phyloP scores from a whole-genome alignment of 1,139 yeast species.

The Diutina scorzettiae region DNA sequence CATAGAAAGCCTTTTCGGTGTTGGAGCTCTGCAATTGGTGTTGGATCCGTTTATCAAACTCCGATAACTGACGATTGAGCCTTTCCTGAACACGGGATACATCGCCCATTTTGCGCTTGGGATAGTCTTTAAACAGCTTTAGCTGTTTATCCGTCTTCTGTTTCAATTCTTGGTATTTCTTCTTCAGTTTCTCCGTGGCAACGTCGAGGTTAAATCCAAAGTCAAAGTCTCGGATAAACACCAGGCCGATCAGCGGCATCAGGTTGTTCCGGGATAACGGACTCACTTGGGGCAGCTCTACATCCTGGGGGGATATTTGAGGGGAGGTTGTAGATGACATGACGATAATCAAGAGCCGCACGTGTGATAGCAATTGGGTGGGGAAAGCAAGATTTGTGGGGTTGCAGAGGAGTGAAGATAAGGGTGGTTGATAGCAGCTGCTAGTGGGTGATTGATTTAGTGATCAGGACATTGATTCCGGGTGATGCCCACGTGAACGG shows the following conservation, averaged over 20 bases:
- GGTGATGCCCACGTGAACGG: too few species aligned
- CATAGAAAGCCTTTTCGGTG: constrained; percentile 76
- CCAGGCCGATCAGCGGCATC: constrained; percentile 25
- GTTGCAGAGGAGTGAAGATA: too few species aligned
- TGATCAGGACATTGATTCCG: too few species aligned
- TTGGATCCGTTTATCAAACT: constrained; percentile 47
- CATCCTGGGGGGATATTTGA: too few species aligned
- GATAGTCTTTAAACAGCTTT: constrained; percentile 14
- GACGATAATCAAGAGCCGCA: too few species aligned
- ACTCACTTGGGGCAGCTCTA: not conserved
- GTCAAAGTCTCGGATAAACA: constrained; percentile 32
- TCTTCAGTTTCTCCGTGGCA: constrained; percentile 26
- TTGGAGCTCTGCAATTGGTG: constrained; percentile 39
- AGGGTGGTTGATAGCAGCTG: too few species aligned
- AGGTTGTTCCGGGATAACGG: constrained; percentile 7
- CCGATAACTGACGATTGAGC: constrained; percentile 30
- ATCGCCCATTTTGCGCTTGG: constrained; percentile 12
- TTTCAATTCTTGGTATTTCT: constrained; percentile 25
- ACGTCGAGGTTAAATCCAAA: constrained; percentile 29
- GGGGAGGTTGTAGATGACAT: too few species aligned
- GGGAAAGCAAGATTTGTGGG: too few species aligned
- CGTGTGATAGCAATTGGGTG: too few species aligned
- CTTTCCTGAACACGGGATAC: constrained; percentile 21
- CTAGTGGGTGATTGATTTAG: too few species aligned
- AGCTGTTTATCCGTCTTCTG: constrained; percentile 23